Base-by-base conservation (phyloP, 129 eudicot species). In the Cynara cardunculus region DNA sequence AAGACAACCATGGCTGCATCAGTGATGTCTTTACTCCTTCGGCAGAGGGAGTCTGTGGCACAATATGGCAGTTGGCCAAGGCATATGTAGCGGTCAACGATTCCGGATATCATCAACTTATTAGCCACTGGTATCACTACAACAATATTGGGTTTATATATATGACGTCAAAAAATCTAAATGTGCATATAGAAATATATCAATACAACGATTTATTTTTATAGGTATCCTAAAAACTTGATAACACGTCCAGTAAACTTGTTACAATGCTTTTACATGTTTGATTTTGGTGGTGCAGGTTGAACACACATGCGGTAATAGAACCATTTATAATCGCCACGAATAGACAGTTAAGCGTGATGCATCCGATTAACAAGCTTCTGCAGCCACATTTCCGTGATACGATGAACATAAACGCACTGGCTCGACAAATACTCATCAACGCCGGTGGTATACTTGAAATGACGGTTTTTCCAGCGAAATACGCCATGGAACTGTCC, bases 1-100 rank as follows among this genome's bases (percentile, higher is more conserved):
- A 90, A 37, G 85, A 89, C 46, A 35, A 75, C 62, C 74, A 75
- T 61, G 97, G 96, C 5, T 81, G 89, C 78, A 81, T 73, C 8
- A 92, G 96, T 59, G 82, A 90, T 28, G 91, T 94, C 0, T 88
- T 82, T 35, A 89, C 96, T 21, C 94, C 97, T 27, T 81, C 86
- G 21, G 78, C 86, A 26, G 74, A 92, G 6, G 96, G 87, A 4
- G 84, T 84, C 66, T 76, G 83, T 80, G 85, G 76, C 39, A 74
- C 90, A 7, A 80, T 92, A 31, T 94, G 98, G 98, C 94, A 94
- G 81, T 87, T 94, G 28, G 98, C 98, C 11, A 94, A 94, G 87
- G 98, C 98, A 30, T 94, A 92, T 74, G 97, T 84, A 26, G 97
- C 97, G n/a, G 98, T 94, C 7, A 94, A 90, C 30, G 98, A 94